Base-by-base conservation (phyloP, 768 basidiomycete species). In the Hypholoma fasciculare region DNA sequence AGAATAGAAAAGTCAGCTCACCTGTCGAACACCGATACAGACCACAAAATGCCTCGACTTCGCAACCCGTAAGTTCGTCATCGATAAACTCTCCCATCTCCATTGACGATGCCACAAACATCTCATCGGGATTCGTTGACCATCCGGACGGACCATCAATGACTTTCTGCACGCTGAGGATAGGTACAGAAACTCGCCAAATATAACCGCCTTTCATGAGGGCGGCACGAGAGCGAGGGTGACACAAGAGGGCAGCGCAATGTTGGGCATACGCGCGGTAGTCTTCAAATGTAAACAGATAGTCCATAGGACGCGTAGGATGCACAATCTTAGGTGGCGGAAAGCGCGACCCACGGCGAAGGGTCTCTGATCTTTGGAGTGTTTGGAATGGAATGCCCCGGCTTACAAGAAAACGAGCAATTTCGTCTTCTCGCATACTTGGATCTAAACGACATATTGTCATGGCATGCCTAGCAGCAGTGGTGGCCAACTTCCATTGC, bases 131-230 rank as follows among this genome's bases (percentile, higher is more conserved):
- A n/a, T 34, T 51, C 6, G 49, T 16, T 7, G 46, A 47, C 46
- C 46, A 47, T 20, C 46, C 46, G 3, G 19, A 19, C 6, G 53
- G 48, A 14, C 59, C 58, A n/a, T 7, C 19, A 7, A 60, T 19
- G 13, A 56, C 49, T 1, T 12, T 26, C 9, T 49, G 36, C 16
- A 60, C 44, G n/a, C 57, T 58, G n/a, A 54, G 34, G 17, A 26
- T 14, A 2, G 46, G 19, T 3, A 51, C 26, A 0, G 53, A 30
- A 19, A 55, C 20, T 26, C 59, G 52, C 59, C 59, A 60, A 7
- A 60, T 16, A 39, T 55, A 60, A 8, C 59, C 59, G 23, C 59
- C 53, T 17, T 49, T 30, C 49, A 55, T 54, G 16, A 60, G 19
- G 7, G 53, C 59, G 3, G 49, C 54, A 37, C 59, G 59, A 17